Conservation (phyloP, 163 green algal genomes). For the Volvox carteri region DNA sequence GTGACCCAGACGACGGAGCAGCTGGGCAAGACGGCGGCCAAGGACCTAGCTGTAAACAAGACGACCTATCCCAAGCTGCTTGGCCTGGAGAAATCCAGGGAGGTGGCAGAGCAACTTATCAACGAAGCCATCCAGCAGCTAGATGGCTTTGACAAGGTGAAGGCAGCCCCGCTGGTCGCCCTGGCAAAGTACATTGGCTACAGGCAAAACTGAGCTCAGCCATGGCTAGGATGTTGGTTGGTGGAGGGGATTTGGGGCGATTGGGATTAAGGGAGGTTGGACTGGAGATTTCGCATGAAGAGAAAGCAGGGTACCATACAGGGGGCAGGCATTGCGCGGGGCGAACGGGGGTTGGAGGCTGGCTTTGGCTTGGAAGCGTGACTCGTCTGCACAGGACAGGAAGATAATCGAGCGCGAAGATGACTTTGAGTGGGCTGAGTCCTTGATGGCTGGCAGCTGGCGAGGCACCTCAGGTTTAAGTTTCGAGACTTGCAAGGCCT, state of each 20-base stretch:
- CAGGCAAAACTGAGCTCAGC: slow-evolving; percentile 82
- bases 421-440: no score
- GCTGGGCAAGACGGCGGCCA: slow-evolving; percentile 98
- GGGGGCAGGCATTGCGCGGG: no score
- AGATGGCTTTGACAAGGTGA: slow-evolving; percentile 82
- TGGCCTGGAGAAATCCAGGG: slow-evolving; percentile 85
- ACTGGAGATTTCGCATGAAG: neutral
- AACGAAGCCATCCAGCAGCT: slow-evolving; percentile 92
- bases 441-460: no score
- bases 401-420: no score
- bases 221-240: no score
- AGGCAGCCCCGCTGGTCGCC: slow-evolving; percentile 88
- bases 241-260: no score
- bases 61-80: slow-evolving; percentile 98
- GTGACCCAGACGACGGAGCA: slow-evolving; percentile 94
- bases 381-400: no score
- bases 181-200: slow-evolving; percentile 94
- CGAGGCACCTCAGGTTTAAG: no score
- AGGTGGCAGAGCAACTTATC: slow-evolving; percentile 92
- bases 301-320: no score
- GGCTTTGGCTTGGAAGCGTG: no score
- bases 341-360: no score
- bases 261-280: neutral
- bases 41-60: slow-evolving; percentile 95
- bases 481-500: no score